These are phyloP conservation scores for Podospora anserina DNA, from an alignment of 495 filamentous ascomycete species.

Conservation along the genomic window DNA sequence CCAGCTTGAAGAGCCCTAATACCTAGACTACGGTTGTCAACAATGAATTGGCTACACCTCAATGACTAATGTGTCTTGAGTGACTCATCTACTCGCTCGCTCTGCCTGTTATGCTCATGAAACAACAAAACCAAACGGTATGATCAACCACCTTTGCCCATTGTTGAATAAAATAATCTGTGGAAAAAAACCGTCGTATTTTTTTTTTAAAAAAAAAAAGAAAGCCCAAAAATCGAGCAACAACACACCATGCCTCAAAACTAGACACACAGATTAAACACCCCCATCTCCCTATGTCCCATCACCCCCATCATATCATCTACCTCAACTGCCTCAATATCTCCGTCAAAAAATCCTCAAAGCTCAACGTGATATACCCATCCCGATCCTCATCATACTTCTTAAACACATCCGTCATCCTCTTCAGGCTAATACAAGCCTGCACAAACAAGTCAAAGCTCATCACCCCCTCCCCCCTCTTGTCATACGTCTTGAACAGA, in stretches of 20 bases:
- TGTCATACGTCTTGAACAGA: conserved; percentile 66
- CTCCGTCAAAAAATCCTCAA: conserved; percentile 75
- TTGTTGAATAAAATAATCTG: not conserved
- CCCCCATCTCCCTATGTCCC: not conserved
- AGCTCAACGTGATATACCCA: conserved; percentile 81
- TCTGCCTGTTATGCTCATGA: not conserved
- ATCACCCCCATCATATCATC: not conserved
- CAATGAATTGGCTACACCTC: too few relatives aligned
- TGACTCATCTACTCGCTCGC: not conserved
- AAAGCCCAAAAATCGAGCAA: not conserved
- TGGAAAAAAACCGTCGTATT: not conserved
- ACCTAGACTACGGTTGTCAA: not conserved
- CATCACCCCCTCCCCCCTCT: conserved; percentile 63
- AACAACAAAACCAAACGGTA: not conserved
- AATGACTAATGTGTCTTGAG: not conserved
- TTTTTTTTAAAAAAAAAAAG: not conserved
- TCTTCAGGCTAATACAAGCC: conserved; percentile 90
- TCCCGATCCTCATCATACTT: conserved; percentile 96
- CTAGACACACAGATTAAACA: not conserved
- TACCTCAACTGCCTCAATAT: conserved; percentile 51
- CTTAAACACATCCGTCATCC: conserved; percentile 99
- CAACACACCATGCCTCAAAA: not conserved
- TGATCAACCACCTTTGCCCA: not conserved
- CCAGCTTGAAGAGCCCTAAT: not conserved
- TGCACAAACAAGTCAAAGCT: conserved; percentile 98